Conservation (phyloP, 106 monocot genomes). For the Cymbidium sinense region DNA sequence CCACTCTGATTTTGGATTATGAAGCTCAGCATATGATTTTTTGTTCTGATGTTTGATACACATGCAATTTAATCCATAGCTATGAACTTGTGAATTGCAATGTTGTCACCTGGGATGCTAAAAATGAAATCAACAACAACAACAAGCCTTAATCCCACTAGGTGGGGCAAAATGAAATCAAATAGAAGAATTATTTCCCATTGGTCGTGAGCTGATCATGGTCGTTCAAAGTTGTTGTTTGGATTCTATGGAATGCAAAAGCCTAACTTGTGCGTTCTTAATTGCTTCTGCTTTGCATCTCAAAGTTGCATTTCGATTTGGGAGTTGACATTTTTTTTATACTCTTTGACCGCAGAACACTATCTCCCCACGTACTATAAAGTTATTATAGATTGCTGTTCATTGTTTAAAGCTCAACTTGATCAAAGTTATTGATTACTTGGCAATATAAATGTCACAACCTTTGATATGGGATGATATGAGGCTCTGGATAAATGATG, state of each 20-base stretch:
- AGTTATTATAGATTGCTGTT: neutral
- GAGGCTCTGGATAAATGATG: neutral
- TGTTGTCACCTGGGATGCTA: neutral
- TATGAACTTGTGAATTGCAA: conserved; percentile 2
- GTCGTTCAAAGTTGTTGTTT: neutral
- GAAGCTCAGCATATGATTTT: neutral
- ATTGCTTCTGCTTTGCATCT: neutral
- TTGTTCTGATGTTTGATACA: neutral
- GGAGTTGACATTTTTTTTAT: neutral
- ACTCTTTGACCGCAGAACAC: neutral
- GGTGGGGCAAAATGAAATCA: neutral
- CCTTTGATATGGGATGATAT: neutral
- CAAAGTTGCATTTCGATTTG: neutral
- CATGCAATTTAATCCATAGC: neutral
- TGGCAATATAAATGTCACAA: neutral
- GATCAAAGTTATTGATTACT: neutral
- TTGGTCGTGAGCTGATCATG: neutral
- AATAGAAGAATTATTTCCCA: neutral
- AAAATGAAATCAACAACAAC: neutral
- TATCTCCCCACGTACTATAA: neutral
- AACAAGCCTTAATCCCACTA: too few species aligned
- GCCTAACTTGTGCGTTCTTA: neutral
- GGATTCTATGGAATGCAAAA: neutral
- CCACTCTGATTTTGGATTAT: neutral
- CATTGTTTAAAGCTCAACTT: neutral